Evolutionary conservation across 768 basidiomycete species (phyloP).

Genomic region (Pleurotus salmoneostramineus): DNA sequence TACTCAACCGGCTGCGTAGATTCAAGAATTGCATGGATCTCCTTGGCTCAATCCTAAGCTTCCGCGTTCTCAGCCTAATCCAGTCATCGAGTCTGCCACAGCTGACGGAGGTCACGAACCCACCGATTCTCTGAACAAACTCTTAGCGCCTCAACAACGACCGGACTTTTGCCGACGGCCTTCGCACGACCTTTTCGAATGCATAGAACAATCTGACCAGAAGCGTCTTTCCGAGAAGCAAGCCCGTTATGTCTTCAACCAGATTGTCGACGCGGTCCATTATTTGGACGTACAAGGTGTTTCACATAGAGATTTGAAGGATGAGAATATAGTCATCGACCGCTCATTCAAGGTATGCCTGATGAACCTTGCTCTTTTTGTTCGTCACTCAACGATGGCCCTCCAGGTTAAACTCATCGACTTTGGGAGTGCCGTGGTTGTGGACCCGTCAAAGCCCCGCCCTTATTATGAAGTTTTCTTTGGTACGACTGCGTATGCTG

Average conservation of each 20-base stretch:
- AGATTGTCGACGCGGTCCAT: constrained; percentile 81
- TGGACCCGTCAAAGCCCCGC: constrained; percentile 56
- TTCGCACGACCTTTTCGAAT: constrained; percentile 93
- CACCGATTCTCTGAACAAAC: constrained; percentile 1
- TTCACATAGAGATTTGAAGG: constrained; percentile 94
- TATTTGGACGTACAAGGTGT: constrained; percentile 83
- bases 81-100: not conserved
- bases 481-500: constrained; percentile 93
- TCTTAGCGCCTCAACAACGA: constrained; percentile 1
- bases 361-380: not conserved
- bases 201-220: constrained; percentile 83
- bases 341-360: constrained; percentile 57
- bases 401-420: constrained; percentile 89
- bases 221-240: constrained; percentile 75
- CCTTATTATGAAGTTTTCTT: constrained; percentile 80
- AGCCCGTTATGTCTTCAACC: constrained; percentile 80
- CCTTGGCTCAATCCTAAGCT: constrained; percentile 71
- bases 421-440: constrained; percentile 86
- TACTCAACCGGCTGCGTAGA: constrained; percentile 35
- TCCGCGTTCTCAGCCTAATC: constrained; percentile 23
- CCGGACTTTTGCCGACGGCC: constrained; percentile 61
- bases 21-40: constrained; percentile 90
- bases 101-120: constrained; percentile 15
- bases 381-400: not conserved
- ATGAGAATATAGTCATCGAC: constrained; percentile 89